A percentile compares a stretch with the other conserved stretches of the same genome.
These are phyloP conservation scores for Colletotrichum coccodes DNA, from an alignment of 2,329 filamentous ascomycete species.

Conservation along the genomic window DNA sequence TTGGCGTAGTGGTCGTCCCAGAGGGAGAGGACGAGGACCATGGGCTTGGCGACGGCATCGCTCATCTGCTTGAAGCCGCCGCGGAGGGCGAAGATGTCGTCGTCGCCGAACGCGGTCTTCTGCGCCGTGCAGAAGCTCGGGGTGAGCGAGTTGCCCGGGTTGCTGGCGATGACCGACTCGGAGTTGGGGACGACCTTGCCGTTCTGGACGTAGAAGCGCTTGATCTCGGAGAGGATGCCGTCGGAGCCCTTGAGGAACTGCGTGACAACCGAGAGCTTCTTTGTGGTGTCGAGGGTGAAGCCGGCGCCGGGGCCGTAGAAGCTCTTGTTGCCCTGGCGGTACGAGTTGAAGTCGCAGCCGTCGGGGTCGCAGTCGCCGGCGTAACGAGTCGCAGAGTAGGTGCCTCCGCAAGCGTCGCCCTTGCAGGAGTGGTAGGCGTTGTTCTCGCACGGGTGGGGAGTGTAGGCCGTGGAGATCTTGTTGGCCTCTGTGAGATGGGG, in stretches of 20 bases:
- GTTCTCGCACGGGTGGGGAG: constrained; percentile 71
- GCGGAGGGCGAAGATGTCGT: constrained; percentile 60
- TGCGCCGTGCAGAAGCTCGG: constrained; percentile 66
- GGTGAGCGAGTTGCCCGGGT: constrained; percentile 61
- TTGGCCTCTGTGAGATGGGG: constrained; percentile 69
- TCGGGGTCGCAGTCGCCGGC: constrained; percentile 73
- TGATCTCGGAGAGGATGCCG: constrained; percentile 69
- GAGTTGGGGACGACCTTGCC: constrained; percentile 67
- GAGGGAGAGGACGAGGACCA: constrained; percentile 61
- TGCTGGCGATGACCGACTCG: constrained; percentile 49
- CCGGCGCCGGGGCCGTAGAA: constrained; percentile 69
- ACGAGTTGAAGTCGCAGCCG: constrained; percentile 77
- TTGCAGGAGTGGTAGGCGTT: constrained; percentile 61
- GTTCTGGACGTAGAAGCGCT: constrained; percentile 73
- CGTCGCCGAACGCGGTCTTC: constrained; percentile 66
- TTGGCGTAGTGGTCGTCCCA: constrained; percentile 65
- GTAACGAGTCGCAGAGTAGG: constrained; percentile 66
- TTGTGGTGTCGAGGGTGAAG: constrained; percentile 67
- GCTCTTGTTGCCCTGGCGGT: constrained; percentile 70
- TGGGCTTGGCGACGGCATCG: constrained; percentile 49
- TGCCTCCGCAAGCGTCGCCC: constrained; percentile 62
- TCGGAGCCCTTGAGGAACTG: constrained; percentile 64
- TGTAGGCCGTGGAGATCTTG: constrained; percentile 70
- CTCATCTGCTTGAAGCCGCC: constrained; percentile 70
- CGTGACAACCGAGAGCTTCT: constrained; percentile 73